Evolutionary conservation across 2,329 filamentous ascomycete species (phyloP).

Genomic region (Hypoxylon sp.): DNA sequence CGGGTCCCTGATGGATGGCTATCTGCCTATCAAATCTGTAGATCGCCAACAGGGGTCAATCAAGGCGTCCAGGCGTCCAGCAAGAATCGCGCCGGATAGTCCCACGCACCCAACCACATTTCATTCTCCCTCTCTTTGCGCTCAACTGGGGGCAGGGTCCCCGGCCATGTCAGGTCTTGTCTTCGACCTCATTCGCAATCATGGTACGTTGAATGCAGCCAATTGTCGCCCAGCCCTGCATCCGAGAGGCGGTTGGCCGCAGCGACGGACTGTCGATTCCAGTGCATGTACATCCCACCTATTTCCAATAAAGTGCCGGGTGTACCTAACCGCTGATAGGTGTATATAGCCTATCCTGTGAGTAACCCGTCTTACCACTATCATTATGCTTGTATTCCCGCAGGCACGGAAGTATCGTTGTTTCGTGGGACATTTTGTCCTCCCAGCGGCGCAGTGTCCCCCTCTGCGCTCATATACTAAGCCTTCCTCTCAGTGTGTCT

Average conservation of each 20-base stretch:
- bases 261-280: constrained; percentile 48
- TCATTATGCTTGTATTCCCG: constrained; percentile 33
- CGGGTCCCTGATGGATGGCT: constrained; percentile 36
- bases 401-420: constrained; percentile 25
- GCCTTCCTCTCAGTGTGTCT: constrained; percentile 37
- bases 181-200: constrained; percentile 47
- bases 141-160: constrained; percentile 43
- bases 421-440: constrained; percentile 12
- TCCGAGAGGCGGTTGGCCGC: constrained; percentile 44
- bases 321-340: constrained; percentile 38
- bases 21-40: constrained; percentile 53
- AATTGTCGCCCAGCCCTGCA: constrained; percentile 41
- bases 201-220: constrained; percentile 37
- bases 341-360: constrained; percentile 17
- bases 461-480: constrained; percentile 45
- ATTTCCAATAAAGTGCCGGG: constrained; percentile 15
- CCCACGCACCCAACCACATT: constrained; percentile 48
- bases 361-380: constrained; percentile 27
- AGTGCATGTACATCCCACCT: constrained; percentile 32
- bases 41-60: constrained; percentile 49
- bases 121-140: constrained; percentile 45
- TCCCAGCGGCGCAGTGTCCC: constrained; percentile 24
- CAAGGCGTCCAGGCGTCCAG: constrained; percentile 45
- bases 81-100: constrained; percentile 49
- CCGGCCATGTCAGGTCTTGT: constrained; percentile 38